Evolutionary conservation across 2,329 filamentous ascomycete species (phyloP).

Genomic region (Acarospora socialis): DNA sequence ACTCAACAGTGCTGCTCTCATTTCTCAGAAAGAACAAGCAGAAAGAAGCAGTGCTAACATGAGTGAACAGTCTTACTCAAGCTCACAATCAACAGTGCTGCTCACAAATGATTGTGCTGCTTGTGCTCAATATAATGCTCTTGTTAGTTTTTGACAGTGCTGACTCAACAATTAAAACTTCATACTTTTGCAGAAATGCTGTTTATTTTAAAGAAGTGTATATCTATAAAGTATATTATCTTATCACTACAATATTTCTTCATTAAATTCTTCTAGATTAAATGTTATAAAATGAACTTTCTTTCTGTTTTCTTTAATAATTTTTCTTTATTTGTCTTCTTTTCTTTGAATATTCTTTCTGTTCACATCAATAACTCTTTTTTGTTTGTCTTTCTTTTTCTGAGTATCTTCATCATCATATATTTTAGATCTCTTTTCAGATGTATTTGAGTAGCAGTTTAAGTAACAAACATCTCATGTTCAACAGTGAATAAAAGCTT

Average conservation of each 20-base stretch:
- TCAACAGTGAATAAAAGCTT: too few relatives aligned
- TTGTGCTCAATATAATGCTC: background rate
- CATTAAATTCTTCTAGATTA: too few relatives aligned
- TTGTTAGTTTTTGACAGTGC: background rate
- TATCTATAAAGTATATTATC: background rate
- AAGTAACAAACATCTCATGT: too few relatives aligned
- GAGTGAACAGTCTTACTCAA: background rate
- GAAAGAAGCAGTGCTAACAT: slow-evolving; percentile 1
- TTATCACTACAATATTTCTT: background rate
- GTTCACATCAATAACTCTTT: slow-evolving; percentile 1
- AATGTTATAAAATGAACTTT: too few relatives aligned
- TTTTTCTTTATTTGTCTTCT: background rate
- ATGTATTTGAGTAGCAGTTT: too few relatives aligned
- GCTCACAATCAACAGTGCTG: background rate
- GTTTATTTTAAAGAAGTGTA: background rate
- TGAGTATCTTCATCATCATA: too few relatives aligned
- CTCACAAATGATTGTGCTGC: too few relatives aligned
- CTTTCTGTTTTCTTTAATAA: slow-evolving; percentile 1
- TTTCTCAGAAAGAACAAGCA: background rate
- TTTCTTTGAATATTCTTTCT: background rate
- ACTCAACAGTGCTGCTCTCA: too few relatives aligned
- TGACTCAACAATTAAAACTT: background rate
- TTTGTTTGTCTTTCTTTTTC: background rate
- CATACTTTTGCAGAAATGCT: background rate
- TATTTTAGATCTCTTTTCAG: too few relatives aligned